Conservation (phyloP, 257 asterid genomes). For the Nyctanthes arbortristis region DNA sequence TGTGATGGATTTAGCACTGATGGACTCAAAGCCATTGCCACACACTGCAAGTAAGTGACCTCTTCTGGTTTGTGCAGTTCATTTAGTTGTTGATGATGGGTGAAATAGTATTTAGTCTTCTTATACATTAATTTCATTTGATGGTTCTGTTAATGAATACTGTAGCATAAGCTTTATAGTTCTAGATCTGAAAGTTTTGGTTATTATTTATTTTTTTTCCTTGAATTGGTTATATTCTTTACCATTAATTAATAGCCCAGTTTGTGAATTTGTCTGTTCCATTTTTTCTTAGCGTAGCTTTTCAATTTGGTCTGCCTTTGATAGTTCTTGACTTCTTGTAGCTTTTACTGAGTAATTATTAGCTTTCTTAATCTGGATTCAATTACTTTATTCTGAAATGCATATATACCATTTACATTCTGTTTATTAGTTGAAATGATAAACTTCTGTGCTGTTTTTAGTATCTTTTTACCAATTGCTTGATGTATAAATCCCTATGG, state of each 20-base stretch:
- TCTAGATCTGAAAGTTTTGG: not conserved
- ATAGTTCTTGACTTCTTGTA: not conserved
- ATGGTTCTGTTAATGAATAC: not conserved
- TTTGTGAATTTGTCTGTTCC: no score
- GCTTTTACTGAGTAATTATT: not conserved
- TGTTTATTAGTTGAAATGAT: not conserved
- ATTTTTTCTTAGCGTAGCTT: no score
- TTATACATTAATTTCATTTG: not conserved
- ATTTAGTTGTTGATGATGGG: not conserved
- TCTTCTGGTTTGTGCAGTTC: not conserved
- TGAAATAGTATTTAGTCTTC: not conserved
- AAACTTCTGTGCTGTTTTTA: conserved; percentile 5
- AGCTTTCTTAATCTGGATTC: not conserved
- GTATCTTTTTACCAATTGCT: not conserved
- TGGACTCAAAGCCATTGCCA: conserved; percentile 52
- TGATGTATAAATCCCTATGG: conserved; percentile 7
- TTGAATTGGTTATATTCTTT: no score
- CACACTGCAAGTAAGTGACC: conserved; percentile 49
- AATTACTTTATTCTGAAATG: not conserved
- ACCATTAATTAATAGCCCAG: no score
- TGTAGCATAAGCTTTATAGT: not conserved
- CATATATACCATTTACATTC: not conserved
- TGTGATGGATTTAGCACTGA: conserved; percentile 64
- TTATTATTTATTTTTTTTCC: not conserved
- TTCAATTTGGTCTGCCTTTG: not conserved